A percentile compares a stretch with the other conserved stretches of the same genome.
These are phyloP conservation scores for Pisolithus sp. DNA, from an alignment of 768 basidiomycete species.

Conservation along the genomic window DNA sequence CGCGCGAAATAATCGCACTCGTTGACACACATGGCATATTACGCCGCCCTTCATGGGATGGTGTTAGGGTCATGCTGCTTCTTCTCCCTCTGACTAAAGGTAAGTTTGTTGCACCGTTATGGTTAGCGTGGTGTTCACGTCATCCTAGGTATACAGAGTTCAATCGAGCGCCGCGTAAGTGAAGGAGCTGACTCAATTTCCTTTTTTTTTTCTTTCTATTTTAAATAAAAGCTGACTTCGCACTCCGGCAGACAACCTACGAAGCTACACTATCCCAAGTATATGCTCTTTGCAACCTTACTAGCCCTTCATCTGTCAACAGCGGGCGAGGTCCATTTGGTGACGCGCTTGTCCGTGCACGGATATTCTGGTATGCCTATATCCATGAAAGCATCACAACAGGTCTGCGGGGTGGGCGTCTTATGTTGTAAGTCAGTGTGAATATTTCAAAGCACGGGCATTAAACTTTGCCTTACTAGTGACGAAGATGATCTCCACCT, in stretches of 20 bases:
- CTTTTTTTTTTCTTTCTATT: too few species aligned
- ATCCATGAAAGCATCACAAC: conserved; percentile 79
- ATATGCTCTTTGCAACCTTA: conserved; percentile 62
- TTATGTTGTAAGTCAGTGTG: conserved; percentile 58
- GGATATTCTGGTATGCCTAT: conserved; percentile 88
- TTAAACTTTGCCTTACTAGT: conserved; percentile 31
- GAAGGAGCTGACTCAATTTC: too few species aligned
- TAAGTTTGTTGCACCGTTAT: conserved; percentile 26
- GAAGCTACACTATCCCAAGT: conserved; percentile 81
- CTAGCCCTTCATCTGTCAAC: conserved; percentile 37
- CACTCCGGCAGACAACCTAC: conserved; percentile 51
- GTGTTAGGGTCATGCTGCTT: conserved; percentile 72
- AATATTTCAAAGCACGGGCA: background rate
- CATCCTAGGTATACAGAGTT: conserved; percentile 20
- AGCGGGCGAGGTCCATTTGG: conserved; percentile 51
- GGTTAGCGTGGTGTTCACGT: conserved; percentile 5
- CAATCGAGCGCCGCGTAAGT: conserved; percentile 21
- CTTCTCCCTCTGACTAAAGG: conserved; percentile 82
- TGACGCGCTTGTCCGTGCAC: conserved; percentile 56
- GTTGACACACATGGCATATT: conserved; percentile 77
- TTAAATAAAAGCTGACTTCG: background rate
- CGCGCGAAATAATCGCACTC: conserved; percentile 69
- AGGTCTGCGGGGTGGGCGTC: conserved; percentile 77
- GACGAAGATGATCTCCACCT: conserved; percentile 68
- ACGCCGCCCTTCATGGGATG: conserved; percentile 81